These are phyloP conservation scores for Pseudoscleropodium purum DNA, from an alignment of 225 moss, liverwort and hornwort genomes.

Conservation along the genomic window DNA sequence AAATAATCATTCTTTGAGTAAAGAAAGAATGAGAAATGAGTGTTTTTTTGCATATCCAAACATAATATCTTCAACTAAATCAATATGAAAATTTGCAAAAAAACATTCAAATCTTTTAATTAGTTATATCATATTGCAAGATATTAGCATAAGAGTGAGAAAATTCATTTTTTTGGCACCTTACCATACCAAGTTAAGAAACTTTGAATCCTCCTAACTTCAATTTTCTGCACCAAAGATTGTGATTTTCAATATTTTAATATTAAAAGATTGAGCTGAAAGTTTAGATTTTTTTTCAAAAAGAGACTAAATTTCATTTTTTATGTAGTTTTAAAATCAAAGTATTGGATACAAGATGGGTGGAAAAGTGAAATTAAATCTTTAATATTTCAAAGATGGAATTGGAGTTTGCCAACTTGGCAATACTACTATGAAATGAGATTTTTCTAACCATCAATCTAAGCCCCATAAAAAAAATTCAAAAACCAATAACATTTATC, in stretches of 20 bases:
- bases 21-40: background rate
- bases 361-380: background rate
- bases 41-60: background rate
- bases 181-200: background rate
- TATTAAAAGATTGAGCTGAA: background rate
- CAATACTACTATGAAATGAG: background rate
- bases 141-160: background rate
- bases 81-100: background rate
- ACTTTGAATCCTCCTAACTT: too few species aligned
- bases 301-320: background rate
- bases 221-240: too few species aligned
- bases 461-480: too few species aligned
- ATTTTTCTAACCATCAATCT: too few species aligned
- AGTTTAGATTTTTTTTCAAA: background rate
- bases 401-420: background rate
- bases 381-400: background rate
- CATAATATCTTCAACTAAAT: background rate
- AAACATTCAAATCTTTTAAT: background rate
- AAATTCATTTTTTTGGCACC: fast-evolving
- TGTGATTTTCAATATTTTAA: background rate
- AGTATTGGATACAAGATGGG: background rate
- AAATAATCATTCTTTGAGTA: background rate
- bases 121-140: background rate
- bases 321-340: background rate
- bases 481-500: too few species aligned